Evolutionary conservation across 2,329 filamentous ascomycete genomes (phyloP), one percentile per base, ranked within the genome.

Genomic region (Hysterium pulicare): DNA sequence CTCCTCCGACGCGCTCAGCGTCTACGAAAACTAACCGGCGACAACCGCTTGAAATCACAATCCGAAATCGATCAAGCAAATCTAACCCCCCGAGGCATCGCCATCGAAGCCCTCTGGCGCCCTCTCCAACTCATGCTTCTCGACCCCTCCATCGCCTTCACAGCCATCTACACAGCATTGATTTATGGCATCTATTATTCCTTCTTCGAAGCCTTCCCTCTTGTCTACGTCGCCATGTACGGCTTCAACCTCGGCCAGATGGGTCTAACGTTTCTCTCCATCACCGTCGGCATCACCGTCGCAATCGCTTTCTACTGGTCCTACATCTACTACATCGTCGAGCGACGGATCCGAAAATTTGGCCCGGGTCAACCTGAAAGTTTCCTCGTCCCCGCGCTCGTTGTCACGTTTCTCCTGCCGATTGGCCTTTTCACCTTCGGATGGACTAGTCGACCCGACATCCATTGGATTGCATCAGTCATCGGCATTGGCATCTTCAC

Each of bases 61-160:
- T 78, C 83, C 55, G 89, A 95, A 39, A 79, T 95, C 34, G 87
- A 94, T 58, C 69, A 79, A 21, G 51, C 63, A 0, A 64, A 62
- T n/a, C 45, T 65, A 35, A 54, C 59, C 0, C 50, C 64, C 9
- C 57, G 57, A 5, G 63, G 70, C n/a, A 61, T 74, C 39, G 71
- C 75, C 49, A 47, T 64, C 13, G 45, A 81, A 83, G 4, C 81
- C 81, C 21, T 67, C 87, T 49, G 67, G 71, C 16, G 84, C 85
- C 90, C 89, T 1, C 86, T 95, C 69, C 85, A 93, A 69, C 81
- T 95, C 7, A 79, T 95, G 33, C 88, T 93, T 58, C 70, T 80
- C 45, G 89, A 95, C 67, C 81, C 87, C 20, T 93, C 94, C 59
- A 87, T 95, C 40, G 79, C 94, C 46, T 81, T 93, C 57, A 84